Percentiles rank a stretch among this genome's conserved stretches.
Conservation (phyloP, 306 rosid species). For the Castanea crenata region DNA sequence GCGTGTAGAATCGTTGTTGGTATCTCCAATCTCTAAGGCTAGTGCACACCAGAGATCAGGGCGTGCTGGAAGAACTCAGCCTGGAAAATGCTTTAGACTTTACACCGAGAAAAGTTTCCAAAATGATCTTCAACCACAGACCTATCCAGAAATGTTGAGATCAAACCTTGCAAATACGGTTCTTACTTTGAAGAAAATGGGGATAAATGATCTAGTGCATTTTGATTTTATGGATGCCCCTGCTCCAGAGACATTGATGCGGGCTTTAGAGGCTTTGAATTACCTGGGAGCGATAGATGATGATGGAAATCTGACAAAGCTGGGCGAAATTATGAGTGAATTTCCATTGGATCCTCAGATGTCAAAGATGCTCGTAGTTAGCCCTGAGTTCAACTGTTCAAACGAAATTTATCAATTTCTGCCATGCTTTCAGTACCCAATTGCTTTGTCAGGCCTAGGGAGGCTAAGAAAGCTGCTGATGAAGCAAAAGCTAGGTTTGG, state of each 20-base stretch:
- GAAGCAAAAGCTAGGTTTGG: conserved; percentile 98
- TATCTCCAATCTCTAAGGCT: conserved; percentile 89
- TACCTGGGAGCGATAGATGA: conserved; percentile 96
- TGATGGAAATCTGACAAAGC: conserved; percentile 85
- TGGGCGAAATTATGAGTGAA: conserved; percentile 94
- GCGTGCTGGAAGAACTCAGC: conserved; percentile 97
- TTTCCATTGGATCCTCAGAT: conserved; percentile 96
- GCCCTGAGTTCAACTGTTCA: conserved; percentile 91
- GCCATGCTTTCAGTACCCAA: conserved; percentile 99
- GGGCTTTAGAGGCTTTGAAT: conserved; percentile 90
- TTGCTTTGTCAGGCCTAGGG: conserved; percentile 99
- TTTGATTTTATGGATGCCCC: conserved; percentile 98
- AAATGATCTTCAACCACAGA: conserved; percentile 88
- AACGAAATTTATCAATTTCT: conserved; percentile 85
- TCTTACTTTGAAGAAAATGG: conserved; percentile 86
- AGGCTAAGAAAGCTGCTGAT: conserved; percentile 94
- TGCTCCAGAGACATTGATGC: conserved; percentile 97
- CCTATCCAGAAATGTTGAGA: conserved; percentile 86
- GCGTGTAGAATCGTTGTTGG: conserved; percentile 87
- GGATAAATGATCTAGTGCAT: conserved; percentile 92
- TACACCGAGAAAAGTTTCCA: conserved; percentile 87
- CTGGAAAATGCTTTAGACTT: conserved; percentile 92
- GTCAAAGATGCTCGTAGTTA: conserved; percentile 97
- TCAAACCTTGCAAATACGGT: conserved; percentile 94
- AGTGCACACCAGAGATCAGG: conserved; percentile 98